These are phyloP conservation scores for Paecilomyces formosus DNA, from an alignment of 2,329 filamentous ascomycete genomes.

Conservation along the genomic window DNA sequence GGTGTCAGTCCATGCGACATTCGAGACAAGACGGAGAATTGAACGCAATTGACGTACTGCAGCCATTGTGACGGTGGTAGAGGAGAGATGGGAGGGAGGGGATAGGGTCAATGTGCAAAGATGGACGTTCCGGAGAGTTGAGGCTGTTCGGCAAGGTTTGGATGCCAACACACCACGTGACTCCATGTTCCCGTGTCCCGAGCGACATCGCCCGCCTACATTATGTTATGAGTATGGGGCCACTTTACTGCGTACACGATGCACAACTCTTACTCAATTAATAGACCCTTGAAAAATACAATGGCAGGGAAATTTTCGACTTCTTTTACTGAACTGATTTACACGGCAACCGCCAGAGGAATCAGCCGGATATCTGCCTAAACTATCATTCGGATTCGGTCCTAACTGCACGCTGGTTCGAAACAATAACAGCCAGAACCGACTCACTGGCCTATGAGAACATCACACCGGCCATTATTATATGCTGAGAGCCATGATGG, in stretches of 20 bases:
- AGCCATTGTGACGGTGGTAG: constrained; percentile 33
- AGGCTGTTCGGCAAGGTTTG: constrained; percentile 34
- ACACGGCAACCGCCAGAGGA: constrained; percentile 22
- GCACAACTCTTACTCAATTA: not conserved
- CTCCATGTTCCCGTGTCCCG: constrained; percentile 17
- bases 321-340: constrained; percentile 26
- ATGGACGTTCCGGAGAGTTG: constrained; percentile 23
- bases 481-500: constrained; percentile 96
- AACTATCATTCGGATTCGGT: constrained; percentile 20
- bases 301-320: constrained; percentile 12
- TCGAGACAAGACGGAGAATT: not conserved
- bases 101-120: constrained; percentile 25
- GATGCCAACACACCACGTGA: constrained; percentile 27
- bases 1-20: not conserved
- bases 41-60: constrained; percentile 24
- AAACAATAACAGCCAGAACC: constrained; percentile 1
- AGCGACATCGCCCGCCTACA: constrained; percentile 6
- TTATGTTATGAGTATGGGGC: not conserved
- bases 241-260: not conserved
- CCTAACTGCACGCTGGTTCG: constrained; percentile 13
- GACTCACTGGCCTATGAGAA: constrained; percentile 1
- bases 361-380: constrained; percentile 19
- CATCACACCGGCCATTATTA: constrained; percentile 33
- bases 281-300: not conserved
- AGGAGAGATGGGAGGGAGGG: constrained; percentile 19